Conservation (phyloP, 495 filamentous ascomycete genomes). For the Penicillium dipodomyicola region DNA sequence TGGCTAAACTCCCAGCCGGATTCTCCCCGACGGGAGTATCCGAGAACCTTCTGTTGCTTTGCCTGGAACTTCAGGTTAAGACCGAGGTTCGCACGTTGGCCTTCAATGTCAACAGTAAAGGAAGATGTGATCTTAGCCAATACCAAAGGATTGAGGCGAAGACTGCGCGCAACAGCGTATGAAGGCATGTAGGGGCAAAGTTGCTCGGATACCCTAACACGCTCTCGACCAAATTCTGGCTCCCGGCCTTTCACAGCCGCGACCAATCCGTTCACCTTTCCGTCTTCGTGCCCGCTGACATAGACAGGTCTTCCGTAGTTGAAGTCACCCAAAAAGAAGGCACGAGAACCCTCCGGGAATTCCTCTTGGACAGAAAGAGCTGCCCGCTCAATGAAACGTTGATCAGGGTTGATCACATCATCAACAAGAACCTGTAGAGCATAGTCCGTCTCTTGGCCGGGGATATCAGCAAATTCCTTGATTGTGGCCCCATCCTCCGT, state of each 20-base stretch:
- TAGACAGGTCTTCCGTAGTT: conserved; percentile 88
- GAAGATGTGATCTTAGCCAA: conserved; percentile 95
- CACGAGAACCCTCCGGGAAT: conserved; percentile 75
- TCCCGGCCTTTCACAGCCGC: conserved; percentile 66
- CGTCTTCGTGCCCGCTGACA: conserved; percentile 68
- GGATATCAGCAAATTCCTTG: conserved; percentile 90
- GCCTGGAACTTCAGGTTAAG: conserved; percentile 96
- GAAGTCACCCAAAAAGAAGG: conserved; percentile 95
- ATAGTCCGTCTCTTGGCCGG: conserved; percentile 87
- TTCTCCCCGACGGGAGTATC: conserved; percentile 81
- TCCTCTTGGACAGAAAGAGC: conserved; percentile 88
- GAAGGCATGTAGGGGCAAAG: conserved; percentile 78
- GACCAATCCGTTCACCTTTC: conserved; percentile 75
- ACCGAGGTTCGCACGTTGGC: conserved; percentile 80
- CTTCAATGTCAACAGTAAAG: conserved; percentile 77
- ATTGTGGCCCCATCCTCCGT: conserved; percentile 86
- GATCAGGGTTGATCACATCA: conserved; percentile 85
- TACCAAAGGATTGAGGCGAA: conserved; percentile 79
- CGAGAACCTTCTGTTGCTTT: conserved; percentile 91
- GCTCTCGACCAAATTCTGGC: conserved; percentile 72
- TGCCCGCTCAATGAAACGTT: conserved; percentile 84
- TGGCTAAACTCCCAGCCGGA: conserved; percentile 94
- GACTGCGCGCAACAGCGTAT: conserved; percentile 75
- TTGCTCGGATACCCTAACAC: conserved; percentile 64
- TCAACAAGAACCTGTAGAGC: conserved; percentile 89